Conservation (phyloP, 2,329 filamentous ascomycete species). For the Huntiella decipiens region DNA sequence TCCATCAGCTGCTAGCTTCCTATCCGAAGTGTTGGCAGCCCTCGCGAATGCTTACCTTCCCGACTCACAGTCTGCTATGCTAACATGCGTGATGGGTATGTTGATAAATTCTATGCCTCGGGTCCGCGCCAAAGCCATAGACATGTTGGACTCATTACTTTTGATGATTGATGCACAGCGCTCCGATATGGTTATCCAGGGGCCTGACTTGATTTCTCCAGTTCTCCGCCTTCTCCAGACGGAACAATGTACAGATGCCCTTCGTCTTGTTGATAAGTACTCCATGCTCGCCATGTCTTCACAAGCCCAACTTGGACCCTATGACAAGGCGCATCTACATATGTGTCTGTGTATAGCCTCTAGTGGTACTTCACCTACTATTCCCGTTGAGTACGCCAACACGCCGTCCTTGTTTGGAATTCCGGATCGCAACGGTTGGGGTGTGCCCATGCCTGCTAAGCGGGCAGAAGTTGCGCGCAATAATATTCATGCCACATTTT, state of each 20-base stretch:
- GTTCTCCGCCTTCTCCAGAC: slow-evolving; percentile 77
- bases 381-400: slow-evolving; percentile 85
- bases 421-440: slow-evolving; percentile 89
- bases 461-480: slow-evolving; percentile 72
- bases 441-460: slow-evolving; percentile 76
- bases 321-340: slow-evolving; percentile 83
- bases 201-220: slow-evolving; percentile 87
- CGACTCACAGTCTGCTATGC: slow-evolving; percentile 59
- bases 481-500: slow-evolving; percentile 92
- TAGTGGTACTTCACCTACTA: slow-evolving; percentile 31
- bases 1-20: slow-evolving; percentile 53
- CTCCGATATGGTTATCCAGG: slow-evolving; percentile 72
- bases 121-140: slow-evolving; percentile 88
- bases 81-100: slow-evolving; percentile 80
- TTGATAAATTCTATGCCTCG: slow-evolving; percentile 75
- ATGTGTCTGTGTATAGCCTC: slow-evolving; percentile 71
- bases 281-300: slow-evolving; percentile 27
- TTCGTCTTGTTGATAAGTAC: slow-evolving; percentile 83
- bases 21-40: slow-evolving; percentile 52
- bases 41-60: slow-evolving; percentile 66
- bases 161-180: slow-evolving; percentile 87
- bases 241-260: slow-evolving; percentile 78
- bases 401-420: slow-evolving; percentile 93
- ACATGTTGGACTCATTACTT: slow-evolving; percentile 66
- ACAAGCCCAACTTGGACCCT: slow-evolving; percentile 73